These are phyloP conservation scores for Osmanthus fragrans DNA, from an alignment of 257 asterid species.

Conservation along the genomic window DNA sequence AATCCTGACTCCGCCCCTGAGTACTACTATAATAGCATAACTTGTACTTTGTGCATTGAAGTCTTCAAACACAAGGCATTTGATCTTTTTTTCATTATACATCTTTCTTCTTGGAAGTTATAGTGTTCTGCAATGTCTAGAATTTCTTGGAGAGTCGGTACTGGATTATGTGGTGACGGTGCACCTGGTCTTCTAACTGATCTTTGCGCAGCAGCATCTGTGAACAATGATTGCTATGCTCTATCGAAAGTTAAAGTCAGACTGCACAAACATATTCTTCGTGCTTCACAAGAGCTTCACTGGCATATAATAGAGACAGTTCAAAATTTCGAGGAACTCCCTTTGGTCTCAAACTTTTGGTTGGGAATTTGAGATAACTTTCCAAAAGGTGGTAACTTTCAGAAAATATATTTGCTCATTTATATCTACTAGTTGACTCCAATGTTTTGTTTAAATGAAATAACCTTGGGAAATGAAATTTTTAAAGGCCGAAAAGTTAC, in stretches of 20 bases:
- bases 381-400: conserved; percentile 61
- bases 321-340: conserved; percentile 22
- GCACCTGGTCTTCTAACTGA: conserved; percentile 23
- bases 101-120: too few relatives aligned
- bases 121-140: too few relatives aligned
- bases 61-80: too few relatives aligned
- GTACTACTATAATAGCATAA: too few relatives aligned
- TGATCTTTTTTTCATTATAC: too few relatives aligned
- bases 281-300: conserved; percentile 64
- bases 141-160: too few relatives aligned
- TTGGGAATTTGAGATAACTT: conserved; percentile 59
- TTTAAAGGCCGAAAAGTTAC: too few relatives aligned
- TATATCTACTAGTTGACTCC: background rate
- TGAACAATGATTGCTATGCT: conserved; percentile 78
- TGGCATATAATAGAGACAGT: conserved; percentile 25
- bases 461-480: background rate
- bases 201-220: conserved; percentile 40
- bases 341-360: conserved; percentile 44
- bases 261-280: conserved; percentile 39
- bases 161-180: background rate
- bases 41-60: too few relatives aligned
- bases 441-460: background rate
- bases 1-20: too few relatives aligned
- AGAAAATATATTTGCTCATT: too few relatives aligned
- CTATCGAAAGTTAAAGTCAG: conserved; percentile 55